Evolutionary conservation across 208 protist species (phyloP), one percentile per base, ranked within the genome.

Genomic region (Phytomonas sp.): DNA sequence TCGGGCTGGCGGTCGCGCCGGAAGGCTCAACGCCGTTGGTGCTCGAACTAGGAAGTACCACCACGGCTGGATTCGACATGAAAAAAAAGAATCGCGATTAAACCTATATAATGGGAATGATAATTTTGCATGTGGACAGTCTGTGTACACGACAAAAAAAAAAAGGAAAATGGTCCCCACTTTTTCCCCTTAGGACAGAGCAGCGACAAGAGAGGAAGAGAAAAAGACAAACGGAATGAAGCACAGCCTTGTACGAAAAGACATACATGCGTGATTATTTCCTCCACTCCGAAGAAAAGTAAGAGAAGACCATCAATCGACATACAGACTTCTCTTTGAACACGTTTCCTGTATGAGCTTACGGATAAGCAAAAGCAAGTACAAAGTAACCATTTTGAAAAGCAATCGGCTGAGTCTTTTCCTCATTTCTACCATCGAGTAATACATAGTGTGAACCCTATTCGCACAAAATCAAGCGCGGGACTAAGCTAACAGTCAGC

Each of bases 211-310:
- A 62, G 29, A 26, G 51, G 37, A 66, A 60, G 26, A 36, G 23
- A 70, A 70, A 70, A 68, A 61, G 13, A 36, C 7, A 32, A 33
- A 30, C 9, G 62, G 60, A 9, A 36, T 7, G 65, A 40, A 75
- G 36, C 28, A 4, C 15, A 40, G 36, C 40, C 1, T 20, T 23
- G 2, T 20, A 15, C 11, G 7, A 15, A 46, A 20, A 46, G 15
- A 46, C 4, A 46, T 1, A 8, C 40, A 46, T 20, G 15, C 15
- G 40, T 17, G 11, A 2, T 46, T 9, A 0, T 20, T 3, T 46
- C 15, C 13, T 17, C 15, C 11, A 46, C 11, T 46, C 15, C 40
- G 40, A 23, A 17, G 40, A 20, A 4, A 46, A 23, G 40, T 17
- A 46, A 46, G 40, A 8, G 11, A 8, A 20, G 15, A 46, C 7